Base-by-base conservation (phyloP, 2,329 filamentous ascomycete genomes). In the Metarhizium guizhouense region DNA sequence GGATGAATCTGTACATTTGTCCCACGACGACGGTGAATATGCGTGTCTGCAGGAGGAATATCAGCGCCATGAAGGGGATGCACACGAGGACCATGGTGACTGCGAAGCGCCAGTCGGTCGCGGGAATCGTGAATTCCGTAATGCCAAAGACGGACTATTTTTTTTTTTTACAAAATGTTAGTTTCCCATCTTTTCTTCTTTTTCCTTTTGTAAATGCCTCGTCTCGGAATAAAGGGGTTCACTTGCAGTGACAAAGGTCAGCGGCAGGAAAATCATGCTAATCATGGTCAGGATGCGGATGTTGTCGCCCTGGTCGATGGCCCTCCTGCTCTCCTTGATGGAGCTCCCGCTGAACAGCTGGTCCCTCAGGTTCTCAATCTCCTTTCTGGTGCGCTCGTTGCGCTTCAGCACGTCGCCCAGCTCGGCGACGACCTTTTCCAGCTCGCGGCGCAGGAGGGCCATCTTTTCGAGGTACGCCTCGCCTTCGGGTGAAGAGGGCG, bases 71-170 rank as follows among this genome's bases (percentile, higher is more conserved):
- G 60, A 79, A 79, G 25, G 76, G 76, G 2, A 79, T 70, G 64
- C 76, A 79, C 47, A 79, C 84, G 67, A 82, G 83, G 6, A 85
- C 86, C 62, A 90, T 92, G 65, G 80, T 86, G 14, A 76, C 64
- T 18, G 72, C 65, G 57, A 79, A 79, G 11, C 68, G 67, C 70
- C 73, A 77, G 64, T 79, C 74, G 2, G 67, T 60, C 7, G 71
- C 67, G 2, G 71, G 62, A 47, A 74, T 71, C 11, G 65, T 65
- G 59, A 79, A 74, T 30, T 74, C 69, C 2, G 76, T 77, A 62
- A 79, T 79, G 32, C 81, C 80, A 57, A 80, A 82, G 53, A 84
- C 76, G 38, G 76, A 79, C 60, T 76, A 52, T 3, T 13, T 25
- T 25, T 25, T 25, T 25, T 25, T 25, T 25, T 25, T 3, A 25